These are phyloP conservation scores for Endocladia muricata DNA, from an alignment of 31 red algal genomes.

Conservation along the genomic window DNA sequence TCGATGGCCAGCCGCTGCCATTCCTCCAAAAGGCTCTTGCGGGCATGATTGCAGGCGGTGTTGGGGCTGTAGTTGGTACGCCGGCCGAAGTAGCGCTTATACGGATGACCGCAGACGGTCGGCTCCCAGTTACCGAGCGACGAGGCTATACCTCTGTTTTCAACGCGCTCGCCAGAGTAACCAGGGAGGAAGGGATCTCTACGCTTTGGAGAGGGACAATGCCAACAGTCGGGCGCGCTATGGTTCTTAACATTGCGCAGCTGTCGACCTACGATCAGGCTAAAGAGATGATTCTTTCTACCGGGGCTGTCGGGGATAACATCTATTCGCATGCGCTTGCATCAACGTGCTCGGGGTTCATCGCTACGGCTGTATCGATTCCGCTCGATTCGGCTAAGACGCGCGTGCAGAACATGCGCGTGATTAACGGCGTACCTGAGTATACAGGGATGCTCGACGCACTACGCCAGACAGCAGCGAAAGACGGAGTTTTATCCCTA, in stretches of 20 bases:
- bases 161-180: conserved; percentile 81
- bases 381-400: conserved; percentile 96
- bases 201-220: conserved; percentile 88
- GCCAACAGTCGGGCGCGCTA: conserved; percentile 83
- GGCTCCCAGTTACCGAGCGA: conserved; percentile 67
- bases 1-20: conserved; percentile 56
- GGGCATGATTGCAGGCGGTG: conserved; percentile 79
- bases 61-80: conserved; percentile 82
- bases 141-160: conserved; percentile 86
- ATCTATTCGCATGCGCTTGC: conserved; percentile 74
- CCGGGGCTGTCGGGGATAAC: conserved; percentile 73
- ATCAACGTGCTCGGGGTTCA: conserved; percentile 53
- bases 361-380: conserved; percentile 71
- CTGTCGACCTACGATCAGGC: conserved; percentile 94
- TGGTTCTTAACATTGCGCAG: conserved; percentile 90
- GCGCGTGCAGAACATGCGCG: conserved; percentile 90
- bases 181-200: conserved; percentile 84
- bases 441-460: conserved; percentile 90
- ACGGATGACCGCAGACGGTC: conserved; percentile 91
- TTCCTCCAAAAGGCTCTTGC: conserved; percentile 87
- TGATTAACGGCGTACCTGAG: conserved; percentile 71
- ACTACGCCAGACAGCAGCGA: conserved; percentile 63
- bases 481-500: conserved; percentile 85
- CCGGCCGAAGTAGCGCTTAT: conserved; percentile 95
- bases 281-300: conserved; percentile 80